Evolutionary conservation across 768 basidiomycete genomes (phyloP).

Genomic region (Boletellus ananas): DNA sequence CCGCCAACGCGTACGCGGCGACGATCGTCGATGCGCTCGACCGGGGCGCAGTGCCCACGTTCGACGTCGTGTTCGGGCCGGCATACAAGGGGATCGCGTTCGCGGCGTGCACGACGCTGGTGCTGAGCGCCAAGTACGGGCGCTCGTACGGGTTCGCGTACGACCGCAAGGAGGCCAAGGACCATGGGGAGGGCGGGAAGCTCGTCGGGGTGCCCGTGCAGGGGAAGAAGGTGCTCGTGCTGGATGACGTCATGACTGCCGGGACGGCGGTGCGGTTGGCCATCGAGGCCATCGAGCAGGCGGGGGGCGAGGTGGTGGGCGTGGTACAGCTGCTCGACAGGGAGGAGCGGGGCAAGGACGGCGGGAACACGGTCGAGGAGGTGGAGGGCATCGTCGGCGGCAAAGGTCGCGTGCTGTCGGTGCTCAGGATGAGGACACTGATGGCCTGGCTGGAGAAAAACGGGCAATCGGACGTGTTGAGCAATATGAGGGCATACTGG

Average conservation of each 20-base stretch:
- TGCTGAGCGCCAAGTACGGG: slow-evolving; percentile 62
- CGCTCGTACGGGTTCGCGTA: slow-evolving; percentile 80
- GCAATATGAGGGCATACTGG: slow-evolving; percentile 69
- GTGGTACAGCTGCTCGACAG: slow-evolving; percentile 83
- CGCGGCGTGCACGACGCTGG: slow-evolving; percentile 77
- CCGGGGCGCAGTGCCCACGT: slow-evolving; percentile 33
- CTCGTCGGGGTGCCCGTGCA: slow-evolving; percentile 84
- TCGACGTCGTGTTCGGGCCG: slow-evolving; percentile 92
- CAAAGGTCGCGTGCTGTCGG: slow-evolving; percentile 63
- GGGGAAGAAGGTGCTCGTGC: slow-evolving; percentile 78
- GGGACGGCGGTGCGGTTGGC: slow-evolving; percentile 86
- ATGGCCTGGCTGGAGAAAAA: slow-evolving; percentile 77
- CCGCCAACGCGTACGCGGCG: slow-evolving; percentile 80
- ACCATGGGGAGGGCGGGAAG: slow-evolving; percentile 92
- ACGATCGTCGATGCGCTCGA: slow-evolving; percentile 57
- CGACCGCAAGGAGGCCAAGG: slow-evolving; percentile 93
- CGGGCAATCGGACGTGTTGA: slow-evolving; percentile 59
- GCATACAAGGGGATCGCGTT: slow-evolving; percentile 98
- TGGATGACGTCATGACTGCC: slow-evolving; percentile 96
- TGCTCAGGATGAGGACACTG: slow-evolving; percentile 82
- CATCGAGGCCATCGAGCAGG: slow-evolving; percentile 62
- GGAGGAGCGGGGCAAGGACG: slow-evolving; percentile 43
- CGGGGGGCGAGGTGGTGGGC: slow-evolving; percentile 82
- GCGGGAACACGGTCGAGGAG: slow-evolving; percentile 75
- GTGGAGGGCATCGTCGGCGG: slow-evolving; percentile 71